These are phyloP conservation scores for Solanum habrochaites DNA, from an alignment of 257 asterid species.

Conservation along the genomic window DNA sequence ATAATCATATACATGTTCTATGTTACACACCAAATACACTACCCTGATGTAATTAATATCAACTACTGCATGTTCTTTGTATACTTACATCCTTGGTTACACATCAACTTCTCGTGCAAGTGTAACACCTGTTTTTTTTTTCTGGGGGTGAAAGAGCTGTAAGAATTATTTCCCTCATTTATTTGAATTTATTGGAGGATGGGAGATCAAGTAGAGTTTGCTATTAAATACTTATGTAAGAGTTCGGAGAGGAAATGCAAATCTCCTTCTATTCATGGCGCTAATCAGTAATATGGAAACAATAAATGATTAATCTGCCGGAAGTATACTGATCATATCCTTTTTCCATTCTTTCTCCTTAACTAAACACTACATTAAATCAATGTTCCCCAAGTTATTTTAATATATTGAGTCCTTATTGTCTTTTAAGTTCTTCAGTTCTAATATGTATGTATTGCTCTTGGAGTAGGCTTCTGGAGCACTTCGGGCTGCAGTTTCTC, in stretches of 20 bases:
- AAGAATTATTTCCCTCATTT: neutral
- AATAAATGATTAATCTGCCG: neutral
- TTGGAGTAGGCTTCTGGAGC: conserved; percentile 60
- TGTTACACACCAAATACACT: neutral
- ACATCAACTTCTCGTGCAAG: neutral
- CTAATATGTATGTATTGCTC: neutral
- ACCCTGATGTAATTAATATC: neutral
- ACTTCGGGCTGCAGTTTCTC: conserved; percentile 85
- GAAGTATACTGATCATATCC: neutral
- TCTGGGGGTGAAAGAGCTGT: neutral
- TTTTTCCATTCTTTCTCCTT: neutral
- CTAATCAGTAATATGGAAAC: neutral
- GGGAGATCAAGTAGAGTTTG: neutral
- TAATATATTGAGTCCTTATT: neutral
- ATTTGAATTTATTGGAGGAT: neutral
- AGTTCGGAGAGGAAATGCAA: neutral
- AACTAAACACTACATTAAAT: neutral
- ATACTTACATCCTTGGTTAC: neutral
- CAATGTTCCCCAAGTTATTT: neutral
- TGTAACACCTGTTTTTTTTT: neutral
- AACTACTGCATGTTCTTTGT: neutral
- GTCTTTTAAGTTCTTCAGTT: neutral
- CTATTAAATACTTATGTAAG: neutral
- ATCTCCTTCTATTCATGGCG: neutral
- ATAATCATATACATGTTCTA: neutral